These are phyloP conservation scores for Candida arabinofermentans DNA, from an alignment of 805 yeast genomes.

Conservation along the genomic window DNA sequence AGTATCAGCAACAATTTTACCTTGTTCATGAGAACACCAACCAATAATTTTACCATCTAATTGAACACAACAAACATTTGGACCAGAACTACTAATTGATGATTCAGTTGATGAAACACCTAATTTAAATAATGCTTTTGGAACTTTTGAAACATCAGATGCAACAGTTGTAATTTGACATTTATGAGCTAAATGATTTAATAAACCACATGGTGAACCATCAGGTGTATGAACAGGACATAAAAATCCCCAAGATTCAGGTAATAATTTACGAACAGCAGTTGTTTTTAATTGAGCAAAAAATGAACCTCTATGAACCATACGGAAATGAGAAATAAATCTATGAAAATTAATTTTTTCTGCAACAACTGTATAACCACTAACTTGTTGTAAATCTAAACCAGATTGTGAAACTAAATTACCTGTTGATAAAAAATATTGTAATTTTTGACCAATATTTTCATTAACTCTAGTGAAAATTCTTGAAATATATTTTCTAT, in stretches of 20 bases:
- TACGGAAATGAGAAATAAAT: conserved; percentile 96
- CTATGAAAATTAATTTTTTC: conserved; percentile 97
- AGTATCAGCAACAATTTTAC: conserved; percentile 81
- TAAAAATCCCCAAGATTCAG: conserved; percentile 98
- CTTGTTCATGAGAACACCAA: conserved; percentile 90
- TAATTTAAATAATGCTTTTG: conserved; percentile 57
- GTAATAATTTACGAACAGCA: conserved; percentile 90
- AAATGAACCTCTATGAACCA: conserved; percentile 99
- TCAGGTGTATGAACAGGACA: conserved; percentile 99
- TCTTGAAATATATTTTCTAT: conserved; percentile 76
- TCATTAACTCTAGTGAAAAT: conserved; percentile 80
- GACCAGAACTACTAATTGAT: conserved; percentile 71
- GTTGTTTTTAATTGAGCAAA: conserved; percentile 97
- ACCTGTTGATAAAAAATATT: conserved; percentile 94
- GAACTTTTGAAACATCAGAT: conserved; percentile 69
- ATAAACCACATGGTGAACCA: conserved; percentile 98
- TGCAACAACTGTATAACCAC: conserved; percentile 98
- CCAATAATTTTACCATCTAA: conserved; percentile 90
- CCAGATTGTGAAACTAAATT: conserved; percentile 96
- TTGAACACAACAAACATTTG: conserved; percentile 84
- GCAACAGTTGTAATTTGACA: conserved; percentile 80
- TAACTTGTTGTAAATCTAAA: conserved; percentile 93
- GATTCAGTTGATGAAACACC: conserved; percentile 83
- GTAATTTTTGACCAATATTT: conserved; percentile 91
- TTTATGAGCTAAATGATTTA: conserved; percentile 94